Evolutionary conservation across 306 rosid genomes (phyloP).

Genomic region (Canavalia ensiformis): DNA sequence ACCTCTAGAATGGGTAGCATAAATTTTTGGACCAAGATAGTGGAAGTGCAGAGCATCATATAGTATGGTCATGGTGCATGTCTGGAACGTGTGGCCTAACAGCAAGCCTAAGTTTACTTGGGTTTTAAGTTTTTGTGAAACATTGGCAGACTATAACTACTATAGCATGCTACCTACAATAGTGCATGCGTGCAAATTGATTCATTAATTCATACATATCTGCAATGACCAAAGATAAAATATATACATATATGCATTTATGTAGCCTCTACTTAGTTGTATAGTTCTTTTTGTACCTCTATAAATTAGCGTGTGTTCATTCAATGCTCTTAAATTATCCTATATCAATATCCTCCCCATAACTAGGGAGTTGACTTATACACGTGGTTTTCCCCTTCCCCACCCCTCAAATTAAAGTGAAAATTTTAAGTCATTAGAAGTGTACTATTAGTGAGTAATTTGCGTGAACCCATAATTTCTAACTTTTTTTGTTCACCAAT

Average conservation of each 20-base stretch:
- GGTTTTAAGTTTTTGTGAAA: not conserved
- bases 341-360: not conserved
- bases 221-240: too few relatives aligned
- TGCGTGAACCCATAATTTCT: too few relatives aligned
- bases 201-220: not conserved
- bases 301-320: not conserved
- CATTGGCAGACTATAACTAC: not conserved
- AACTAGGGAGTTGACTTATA: conserved; percentile 17
- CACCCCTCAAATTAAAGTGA: too few relatives aligned
- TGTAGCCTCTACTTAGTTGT: not conserved
- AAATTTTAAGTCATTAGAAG: too few relatives aligned
- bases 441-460: too few relatives aligned
- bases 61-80: not conserved
- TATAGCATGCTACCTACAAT: not conserved
- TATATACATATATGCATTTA: not conserved
- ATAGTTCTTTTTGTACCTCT: not conserved
- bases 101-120: not conserved
- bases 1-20: not conserved
- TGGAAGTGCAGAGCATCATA: not conserved
- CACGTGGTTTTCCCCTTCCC: not conserved
- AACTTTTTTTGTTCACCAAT: too few relatives aligned
- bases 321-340: not conserved
- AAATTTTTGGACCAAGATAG: not conserved
- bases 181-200: not conserved
- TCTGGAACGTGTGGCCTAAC: not conserved